Percentiles rank a stretch among this genome's conserved stretches.
phyloP scores from a whole-genome alignment of 106 monocot species.

The Dendrobium catenatum region DNA sequence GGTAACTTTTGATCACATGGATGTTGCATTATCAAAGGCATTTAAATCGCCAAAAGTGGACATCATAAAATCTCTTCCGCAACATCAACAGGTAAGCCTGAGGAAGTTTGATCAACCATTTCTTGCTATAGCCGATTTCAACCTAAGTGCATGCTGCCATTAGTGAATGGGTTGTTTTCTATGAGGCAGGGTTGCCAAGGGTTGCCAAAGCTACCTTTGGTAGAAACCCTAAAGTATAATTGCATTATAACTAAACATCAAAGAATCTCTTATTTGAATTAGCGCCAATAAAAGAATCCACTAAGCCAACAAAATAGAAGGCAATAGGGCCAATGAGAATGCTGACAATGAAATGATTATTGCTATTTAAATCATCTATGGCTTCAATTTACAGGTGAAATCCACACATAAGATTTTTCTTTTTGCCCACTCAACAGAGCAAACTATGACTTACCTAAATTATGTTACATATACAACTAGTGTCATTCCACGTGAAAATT shows the following conservation, averaged over 20 bases:
- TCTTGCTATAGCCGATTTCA: neutral
- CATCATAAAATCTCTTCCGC: slow-evolving; percentile 80
- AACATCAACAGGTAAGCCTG: slow-evolving; percentile 79
- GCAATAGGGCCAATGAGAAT: neutral
- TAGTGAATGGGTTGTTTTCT: neutral
- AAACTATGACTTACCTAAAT: neutral
- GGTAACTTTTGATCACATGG: slow-evolving; percentile 87
- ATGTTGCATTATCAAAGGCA: slow-evolving; percentile 76
- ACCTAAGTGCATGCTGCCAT: neutral
- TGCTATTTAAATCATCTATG: neutral
- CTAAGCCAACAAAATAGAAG: neutral
- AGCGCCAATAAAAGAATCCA: too few species aligned
- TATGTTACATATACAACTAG: neutral
- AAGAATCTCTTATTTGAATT: neutral
- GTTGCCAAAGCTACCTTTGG: neutral
- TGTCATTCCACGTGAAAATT: neutral
- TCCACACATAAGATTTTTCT: neutral
- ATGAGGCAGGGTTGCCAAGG: neutral
- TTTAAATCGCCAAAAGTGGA: slow-evolving; percentile 70
- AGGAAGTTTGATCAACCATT: neutral
- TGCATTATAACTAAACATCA: neutral
- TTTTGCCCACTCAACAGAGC: neutral
- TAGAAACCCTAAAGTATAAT: neutral
- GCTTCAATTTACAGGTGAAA: neutral
- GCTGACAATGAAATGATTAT: neutral